These are phyloP conservation scores for Volvox reticuliferus DNA, from an alignment of 139 green algal genomes.

Conservation along the genomic window DNA sequence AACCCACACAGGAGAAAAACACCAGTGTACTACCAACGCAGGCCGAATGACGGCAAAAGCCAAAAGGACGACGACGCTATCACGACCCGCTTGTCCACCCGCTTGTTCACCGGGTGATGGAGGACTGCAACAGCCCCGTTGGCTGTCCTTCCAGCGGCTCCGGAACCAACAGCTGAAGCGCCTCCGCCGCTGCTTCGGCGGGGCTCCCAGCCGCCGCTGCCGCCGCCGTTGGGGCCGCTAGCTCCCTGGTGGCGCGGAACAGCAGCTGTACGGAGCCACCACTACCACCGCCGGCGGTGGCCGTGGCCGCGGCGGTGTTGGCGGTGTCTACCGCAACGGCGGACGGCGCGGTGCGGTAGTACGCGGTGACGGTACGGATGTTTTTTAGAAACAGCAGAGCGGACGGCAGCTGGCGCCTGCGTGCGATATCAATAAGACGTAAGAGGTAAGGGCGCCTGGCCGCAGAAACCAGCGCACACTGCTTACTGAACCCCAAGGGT, in stretches of 20 bases:
- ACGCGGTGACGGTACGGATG: conserved; percentile 52
- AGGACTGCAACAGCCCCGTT: conserved; percentile 14
- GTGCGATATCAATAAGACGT: too few relatives aligned
- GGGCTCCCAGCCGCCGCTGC: neutral
- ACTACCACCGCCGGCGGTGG: neutral
- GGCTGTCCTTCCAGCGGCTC: neutral
- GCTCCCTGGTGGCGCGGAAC: neutral
- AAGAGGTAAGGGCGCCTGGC: too few relatives aligned
- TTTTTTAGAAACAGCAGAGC: conserved; percentile 86
- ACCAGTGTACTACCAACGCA: too few relatives aligned
- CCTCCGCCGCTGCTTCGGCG: too few relatives aligned
- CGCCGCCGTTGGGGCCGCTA: neutral
- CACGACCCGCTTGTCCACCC: neutral
- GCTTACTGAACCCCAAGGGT: too few relatives aligned
- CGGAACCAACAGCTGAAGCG: neutral
- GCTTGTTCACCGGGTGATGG: conserved; percentile 13
- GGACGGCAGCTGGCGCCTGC: conserved; percentile 56
- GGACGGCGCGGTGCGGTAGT: neutral
- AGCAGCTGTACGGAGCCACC: conserved; percentile 18
- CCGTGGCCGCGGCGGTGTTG: neutral
- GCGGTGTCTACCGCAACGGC: neutral
- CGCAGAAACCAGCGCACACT: too few relatives aligned
- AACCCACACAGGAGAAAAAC: too few relatives aligned
- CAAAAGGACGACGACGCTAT: too few relatives aligned
- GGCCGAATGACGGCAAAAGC: too few relatives aligned